These are phyloP conservation scores for Cercospora sojina DNA, from an alignment of 2,329 filamentous ascomycete genomes.

Conservation along the genomic window DNA sequence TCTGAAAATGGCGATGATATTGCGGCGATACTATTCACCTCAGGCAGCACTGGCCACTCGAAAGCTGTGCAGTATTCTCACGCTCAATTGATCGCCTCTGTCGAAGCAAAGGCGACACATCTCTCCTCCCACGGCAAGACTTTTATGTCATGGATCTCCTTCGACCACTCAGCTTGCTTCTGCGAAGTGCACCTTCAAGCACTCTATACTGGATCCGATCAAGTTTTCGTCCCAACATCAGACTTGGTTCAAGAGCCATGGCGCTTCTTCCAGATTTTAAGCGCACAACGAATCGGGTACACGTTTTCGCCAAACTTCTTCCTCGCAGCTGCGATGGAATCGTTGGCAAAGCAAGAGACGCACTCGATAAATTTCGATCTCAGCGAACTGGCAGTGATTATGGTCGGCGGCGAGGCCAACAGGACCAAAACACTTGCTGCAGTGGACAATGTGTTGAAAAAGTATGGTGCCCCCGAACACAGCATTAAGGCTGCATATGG, in stretches of 20 bases:
- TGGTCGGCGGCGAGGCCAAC: constrained; percentile 52
- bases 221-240: constrained; percentile 48
- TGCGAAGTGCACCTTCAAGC: constrained; percentile 55
- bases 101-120: constrained; percentile 17
- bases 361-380: constrained; percentile 11
- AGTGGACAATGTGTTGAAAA: constrained; percentile 16
- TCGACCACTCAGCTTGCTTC: constrained; percentile 57
- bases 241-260: constrained; percentile 45
- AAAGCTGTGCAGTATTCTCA: constrained; percentile 29
- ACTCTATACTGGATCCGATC: constrained; percentile 43
- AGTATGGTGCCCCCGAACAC: constrained; percentile 21
- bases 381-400: constrained; percentile 29
- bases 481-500: constrained; percentile 27
- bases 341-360: constrained; percentile 11
- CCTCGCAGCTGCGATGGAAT: constrained; percentile 28
- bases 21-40: constrained; percentile 29
- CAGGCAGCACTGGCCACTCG: constrained; percentile 26
- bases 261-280: constrained; percentile 45
- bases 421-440: constrained; percentile 21
- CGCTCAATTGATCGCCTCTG: constrained; percentile 21
- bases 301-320: constrained; percentile 52
- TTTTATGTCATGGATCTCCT: constrained; percentile 29
- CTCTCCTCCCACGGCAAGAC: constrained; percentile 17
- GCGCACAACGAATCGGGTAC: constrained; percentile 44
- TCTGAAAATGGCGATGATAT: constrained; percentile 2